Conservation (phyloP, 306 rosid genomes). For the Acacia confusa region DNA sequence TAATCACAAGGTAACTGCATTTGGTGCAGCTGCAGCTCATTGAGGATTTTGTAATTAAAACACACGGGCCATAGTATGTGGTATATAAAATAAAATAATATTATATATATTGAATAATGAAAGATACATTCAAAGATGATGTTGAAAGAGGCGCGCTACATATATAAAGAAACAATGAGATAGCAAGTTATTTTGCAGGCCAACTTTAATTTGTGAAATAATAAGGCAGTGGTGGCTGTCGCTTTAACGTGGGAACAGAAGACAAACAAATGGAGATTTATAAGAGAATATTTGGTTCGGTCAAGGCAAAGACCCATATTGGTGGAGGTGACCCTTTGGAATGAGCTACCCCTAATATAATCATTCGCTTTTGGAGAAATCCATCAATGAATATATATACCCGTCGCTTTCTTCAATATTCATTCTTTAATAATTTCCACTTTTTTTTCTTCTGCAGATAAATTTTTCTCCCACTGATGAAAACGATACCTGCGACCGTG, state of each 20-base stretch:
- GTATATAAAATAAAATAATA: too few relatives aligned
- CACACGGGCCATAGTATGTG: not conserved
- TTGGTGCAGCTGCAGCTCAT: not conserved
- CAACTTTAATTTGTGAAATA: slow-evolving; percentile 19
- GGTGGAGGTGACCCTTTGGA: not conserved
- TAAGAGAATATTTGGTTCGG: slow-evolving; percentile 9
- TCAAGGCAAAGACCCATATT: slow-evolving; percentile 30
- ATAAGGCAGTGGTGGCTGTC: slow-evolving; percentile 20
- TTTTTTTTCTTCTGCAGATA: not conserved
- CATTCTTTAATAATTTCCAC: not conserved
- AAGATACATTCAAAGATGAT: not conserved
- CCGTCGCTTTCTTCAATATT: slow-evolving; percentile 7
- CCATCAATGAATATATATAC: not conserved
- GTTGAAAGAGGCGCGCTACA: too few relatives aligned
- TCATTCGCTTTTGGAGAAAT: slow-evolving; percentile 28
- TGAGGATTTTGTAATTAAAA: not conserved
- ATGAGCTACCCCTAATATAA: slow-evolving; percentile 13
- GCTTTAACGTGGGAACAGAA: not conserved
- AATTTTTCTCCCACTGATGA: not conserved
- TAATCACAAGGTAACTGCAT: not conserved
- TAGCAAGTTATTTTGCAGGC: not conserved
- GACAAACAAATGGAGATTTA: not conserved
- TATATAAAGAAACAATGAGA: not conserved
- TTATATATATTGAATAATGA: not conserved
- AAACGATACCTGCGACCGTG: slow-evolving; percentile 16